These are phyloP conservation scores for Ophiocordyceps camponoti-saundersi DNA, from an alignment of 2,329 filamentous ascomycete genomes.

Conservation along the genomic window DNA sequence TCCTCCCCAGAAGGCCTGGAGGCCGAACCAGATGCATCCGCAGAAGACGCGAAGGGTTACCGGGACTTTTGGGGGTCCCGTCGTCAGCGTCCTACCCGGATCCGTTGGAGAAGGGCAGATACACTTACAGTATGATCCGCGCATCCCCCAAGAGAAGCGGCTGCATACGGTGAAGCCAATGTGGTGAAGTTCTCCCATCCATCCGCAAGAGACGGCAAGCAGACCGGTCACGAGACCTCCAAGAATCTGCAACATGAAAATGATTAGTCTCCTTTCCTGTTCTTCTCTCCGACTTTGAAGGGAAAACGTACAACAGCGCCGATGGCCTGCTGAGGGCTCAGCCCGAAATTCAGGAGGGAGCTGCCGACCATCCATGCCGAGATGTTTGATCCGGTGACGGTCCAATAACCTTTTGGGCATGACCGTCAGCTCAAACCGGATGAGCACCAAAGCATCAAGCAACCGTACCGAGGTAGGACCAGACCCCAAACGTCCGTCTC, in stretches of 20 bases:
- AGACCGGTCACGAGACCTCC: constrained; percentile 7
- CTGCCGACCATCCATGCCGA: constrained; percentile 10
- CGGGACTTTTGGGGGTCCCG: background rate
- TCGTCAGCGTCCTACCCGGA: background rate
- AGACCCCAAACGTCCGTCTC: constrained; percentile 9
- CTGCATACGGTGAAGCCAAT: constrained; percentile 11
- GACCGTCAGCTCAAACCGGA: background rate
- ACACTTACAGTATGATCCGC: constrained; percentile 21
- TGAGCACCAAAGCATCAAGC: background rate
- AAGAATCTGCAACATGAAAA: constrained; percentile 1
- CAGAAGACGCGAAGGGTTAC: constrained; percentile 10
- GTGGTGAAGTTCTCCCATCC: constrained; percentile 9
- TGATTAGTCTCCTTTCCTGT: background rate
- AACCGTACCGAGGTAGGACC: constrained; percentile 10
- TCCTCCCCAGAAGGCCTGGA: constrained; percentile 13
- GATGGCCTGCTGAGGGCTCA: constrained; percentile 11
- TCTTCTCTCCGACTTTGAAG: background rate
- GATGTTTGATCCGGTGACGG: constrained; percentile 8
- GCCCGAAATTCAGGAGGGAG: constrained; percentile 9
- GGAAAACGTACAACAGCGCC: constrained; percentile 7
- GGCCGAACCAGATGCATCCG: constrained; percentile 11
- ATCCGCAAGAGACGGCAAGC: constrained; percentile 7
- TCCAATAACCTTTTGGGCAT: constrained; percentile 6
- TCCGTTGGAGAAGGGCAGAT: too few species aligned
- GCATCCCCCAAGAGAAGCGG: constrained; percentile 29